Base-by-base conservation (phyloP, 345 rosid genomes). In the Cardiospermum halicacabum region DNA sequence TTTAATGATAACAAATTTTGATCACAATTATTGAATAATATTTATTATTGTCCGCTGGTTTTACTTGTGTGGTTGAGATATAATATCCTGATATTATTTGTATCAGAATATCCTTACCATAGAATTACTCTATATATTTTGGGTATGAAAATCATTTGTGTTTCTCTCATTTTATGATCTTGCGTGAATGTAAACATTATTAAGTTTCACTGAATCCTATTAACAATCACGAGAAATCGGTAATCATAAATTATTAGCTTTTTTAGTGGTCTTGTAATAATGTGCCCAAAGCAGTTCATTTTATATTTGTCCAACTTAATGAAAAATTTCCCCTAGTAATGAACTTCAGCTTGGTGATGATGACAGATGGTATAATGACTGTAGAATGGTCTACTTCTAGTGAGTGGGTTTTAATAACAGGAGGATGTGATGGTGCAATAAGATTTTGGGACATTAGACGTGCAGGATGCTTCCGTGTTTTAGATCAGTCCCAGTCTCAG, bases 401-500 rank as follows among this genome's bases (percentile, higher is more conserved):
- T 72, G 98, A 93, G 77, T 93, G 92, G 94, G 79, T 90, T 68
- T 76, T 94, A 84, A 62, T 86, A 65, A 88, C 99, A 8, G 99
- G 95, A 15, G 99, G 97, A 0, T 90, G 91, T 79, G 97, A 94
- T 76, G 99, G 99, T 65, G 96, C 99, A 18, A 94, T 89, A 78
- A 89, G 99, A 28, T 87, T 91, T 67, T 94, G 97, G 99, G 97
- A 91, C 75, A 94, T 93, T 32, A 84, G 96, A 64, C 94, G 89
- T 31, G 94, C 98, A 50, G 97, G 99, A 58, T 94, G 97, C 66
- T 89, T 84, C 71, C 88, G 65, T 75, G 95, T 91, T 69, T 74
- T 94, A 64, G 89, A 91, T 76, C 99, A 94, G 68, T 85, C 93
- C 15, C 88, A 67, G 37, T 72, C 96, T 40, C 97, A 94, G 75